Conservation (phyloP, 2,329 filamentous ascomycete species). For the Grosmannia serpens region DNA sequence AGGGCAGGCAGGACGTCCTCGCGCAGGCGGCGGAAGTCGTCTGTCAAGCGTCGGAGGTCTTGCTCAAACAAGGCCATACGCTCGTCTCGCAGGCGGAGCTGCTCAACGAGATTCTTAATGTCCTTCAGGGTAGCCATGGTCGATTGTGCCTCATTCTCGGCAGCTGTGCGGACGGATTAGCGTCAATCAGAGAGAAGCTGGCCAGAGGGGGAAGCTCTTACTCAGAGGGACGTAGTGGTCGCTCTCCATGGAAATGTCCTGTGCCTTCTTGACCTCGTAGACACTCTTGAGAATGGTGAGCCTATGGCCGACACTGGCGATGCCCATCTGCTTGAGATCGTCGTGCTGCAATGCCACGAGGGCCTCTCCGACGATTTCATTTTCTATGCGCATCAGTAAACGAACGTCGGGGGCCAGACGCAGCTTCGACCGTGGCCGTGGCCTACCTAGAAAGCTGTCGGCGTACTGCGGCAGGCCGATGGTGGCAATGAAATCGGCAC, state of each 20-base stretch:
- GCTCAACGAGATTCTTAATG: conserved; percentile 80
- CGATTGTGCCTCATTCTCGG: conserved; percentile 77
- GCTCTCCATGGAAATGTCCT: conserved; percentile 80
- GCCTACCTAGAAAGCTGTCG: conserved; percentile 70
- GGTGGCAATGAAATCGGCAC: conserved; percentile 74
- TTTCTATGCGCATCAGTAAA: conserved; percentile 46
- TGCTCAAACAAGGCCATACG: conserved; percentile 73
- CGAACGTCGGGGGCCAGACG: neutral
- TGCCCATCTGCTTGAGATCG: conserved; percentile 90
- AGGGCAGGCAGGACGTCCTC: conserved; percentile 88
- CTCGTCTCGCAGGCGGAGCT: conserved; percentile 81
- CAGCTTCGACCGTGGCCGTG: neutral
- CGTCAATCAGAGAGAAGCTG: neutral
- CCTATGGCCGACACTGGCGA: conserved; percentile 84
- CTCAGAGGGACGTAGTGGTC: conserved; percentile 91
- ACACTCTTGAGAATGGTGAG: conserved; percentile 91
- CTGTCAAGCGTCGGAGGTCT: conserved; percentile 70
- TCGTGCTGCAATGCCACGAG: conserved; percentile 81
- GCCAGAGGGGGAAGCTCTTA: conserved; percentile 34
- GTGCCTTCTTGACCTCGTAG: conserved; percentile 90
- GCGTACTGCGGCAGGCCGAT: conserved; percentile 76
- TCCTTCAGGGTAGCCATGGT: conserved; percentile 85
- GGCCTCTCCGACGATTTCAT: conserved; percentile 87
- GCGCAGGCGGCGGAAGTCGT: conserved; percentile 78
- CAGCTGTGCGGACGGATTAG: conserved; percentile 45